Base-by-base conservation (phyloP, 78 protist genomes). In the Guillardia theta region DNA sequence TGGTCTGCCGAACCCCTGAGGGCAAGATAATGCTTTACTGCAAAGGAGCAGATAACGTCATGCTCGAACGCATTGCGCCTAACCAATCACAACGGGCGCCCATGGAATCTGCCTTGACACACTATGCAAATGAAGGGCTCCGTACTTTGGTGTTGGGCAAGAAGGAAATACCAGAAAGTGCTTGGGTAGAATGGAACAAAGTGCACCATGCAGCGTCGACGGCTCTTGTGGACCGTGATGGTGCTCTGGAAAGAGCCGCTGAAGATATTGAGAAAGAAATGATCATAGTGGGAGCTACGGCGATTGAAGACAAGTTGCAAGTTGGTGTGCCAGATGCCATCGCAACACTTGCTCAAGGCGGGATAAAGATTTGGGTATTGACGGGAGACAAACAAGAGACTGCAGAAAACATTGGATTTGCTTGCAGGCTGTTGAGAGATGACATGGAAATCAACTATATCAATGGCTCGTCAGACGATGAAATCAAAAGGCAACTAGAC, bases 311-410 rank as follows among this genome's bases (percentile, higher is more conserved):
- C 94, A 93, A 95, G 95, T 95, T 99, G 64, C 99, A 99, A 92
- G 98, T 97, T 0, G 94, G 94, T 30, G 97, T 95, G 70, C 95
- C 97, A 22, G 95, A 92, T 50, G 77, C 98, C 0, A 95, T 98
- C 62, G 43, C 58, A 41, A 48, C 47, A 0, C 94, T 98, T 5
- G 50, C 93, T 24, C 76, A 95, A 12, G 99, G 99, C 12, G 96
- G 96, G 41, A 78, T 99, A 43, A 92, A 88, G 45, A 58, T 99
- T 15, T 99, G 99, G 99, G 97, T 99, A 97, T 95, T 99, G 37
- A 99, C 99, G 0, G 99, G 99, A 93, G 99, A 99, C 96, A 98
- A 98, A 93, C 93, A 93, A 80, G 99, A 98, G 94, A 98, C 99
- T 22, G 99, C 99, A 9, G 96, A 98, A 47, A 98, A 98, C 96